Evolutionary conservation across 345 rosid species (phyloP).

Genomic region (Euphorbia pulcherrima): DNA sequence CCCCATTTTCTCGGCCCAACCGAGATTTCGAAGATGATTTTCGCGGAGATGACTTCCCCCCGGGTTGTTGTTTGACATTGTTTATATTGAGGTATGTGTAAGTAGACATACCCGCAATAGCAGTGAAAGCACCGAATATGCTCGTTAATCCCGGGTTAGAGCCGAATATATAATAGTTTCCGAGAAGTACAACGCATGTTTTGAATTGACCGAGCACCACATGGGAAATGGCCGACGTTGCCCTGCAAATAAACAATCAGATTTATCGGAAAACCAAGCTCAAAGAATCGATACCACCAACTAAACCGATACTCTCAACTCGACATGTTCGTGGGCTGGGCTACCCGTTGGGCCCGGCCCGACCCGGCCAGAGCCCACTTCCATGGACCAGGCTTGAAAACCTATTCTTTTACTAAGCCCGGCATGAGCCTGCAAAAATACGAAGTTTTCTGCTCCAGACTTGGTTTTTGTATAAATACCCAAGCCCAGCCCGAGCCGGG

Average conservation of each 20-base stretch:
- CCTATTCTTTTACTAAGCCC: too few species aligned
- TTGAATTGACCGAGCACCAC: constrained; percentile 80
- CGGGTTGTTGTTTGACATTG: constrained; percentile 32
- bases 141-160: constrained; percentile 64
- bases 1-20: constrained; percentile 44
- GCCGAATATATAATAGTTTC: constrained; percentile 53
- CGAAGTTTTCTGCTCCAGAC: too few species aligned
- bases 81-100: constrained; percentile 51
- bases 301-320: background rate
- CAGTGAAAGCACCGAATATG: constrained; percentile 57
- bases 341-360: too few species aligned
- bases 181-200: constrained; percentile 64
- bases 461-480: too few species aligned
- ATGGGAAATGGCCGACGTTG: constrained; percentile 69
- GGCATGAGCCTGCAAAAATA: too few species aligned
- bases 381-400: too few species aligned
- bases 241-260: constrained; percentile 33
- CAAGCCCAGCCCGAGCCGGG: too few species aligned
- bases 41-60: constrained; percentile 32
- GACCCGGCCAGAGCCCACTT: too few species aligned
- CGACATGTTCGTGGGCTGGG: too few species aligned
- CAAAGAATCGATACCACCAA: background rate
- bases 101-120: constrained; percentile 63
- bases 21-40: constrained; percentile 43
- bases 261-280: constrained; percentile 3